These are phyloP conservation scores for Phytopythium aichiense DNA, from an alignment of 352 stramenopile species.

Conservation along the genomic window DNA sequence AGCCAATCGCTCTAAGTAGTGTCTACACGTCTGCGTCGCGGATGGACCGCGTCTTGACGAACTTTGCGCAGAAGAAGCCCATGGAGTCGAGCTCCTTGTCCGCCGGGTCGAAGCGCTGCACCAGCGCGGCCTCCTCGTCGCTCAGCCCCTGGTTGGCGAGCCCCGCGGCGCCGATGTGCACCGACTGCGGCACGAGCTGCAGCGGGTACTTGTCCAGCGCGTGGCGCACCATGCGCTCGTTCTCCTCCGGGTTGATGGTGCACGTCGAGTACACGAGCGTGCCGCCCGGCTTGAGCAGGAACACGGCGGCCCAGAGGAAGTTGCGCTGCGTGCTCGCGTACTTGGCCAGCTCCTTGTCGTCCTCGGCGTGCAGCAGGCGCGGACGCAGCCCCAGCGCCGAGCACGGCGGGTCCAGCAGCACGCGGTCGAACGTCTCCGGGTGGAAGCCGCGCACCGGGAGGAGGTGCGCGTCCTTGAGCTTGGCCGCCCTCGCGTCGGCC, in stretches of 20 bases:
- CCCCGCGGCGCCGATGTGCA: constrained; percentile 60
- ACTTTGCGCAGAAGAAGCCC: constrained; percentile 94
- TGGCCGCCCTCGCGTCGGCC: constrained; percentile 34
- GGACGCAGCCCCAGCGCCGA: constrained; percentile 92
- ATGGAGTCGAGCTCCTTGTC: constrained; percentile 84
- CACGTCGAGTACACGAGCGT: constrained; percentile 95
- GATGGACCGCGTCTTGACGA: constrained; percentile 79
- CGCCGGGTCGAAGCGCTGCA: constrained; percentile 88
- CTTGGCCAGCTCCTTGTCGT: constrained; percentile 61
- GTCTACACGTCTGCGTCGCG: constrained; percentile 9
- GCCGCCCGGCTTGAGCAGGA: constrained; percentile 88
- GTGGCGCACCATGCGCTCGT: constrained; percentile 90
- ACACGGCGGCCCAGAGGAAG: constrained; percentile 83
- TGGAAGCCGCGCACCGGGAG: constrained; percentile 86
- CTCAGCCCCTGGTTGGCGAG: constrained; percentile 75
- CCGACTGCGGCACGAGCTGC: constrained; percentile 59
- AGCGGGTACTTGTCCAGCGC: constrained; percentile 87
- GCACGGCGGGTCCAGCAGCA: constrained; percentile 91
- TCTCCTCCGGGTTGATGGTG: constrained; percentile 91
- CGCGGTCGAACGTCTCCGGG: constrained; percentile 91
- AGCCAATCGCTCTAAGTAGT: neutral
- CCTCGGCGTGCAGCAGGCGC: constrained; percentile 82
- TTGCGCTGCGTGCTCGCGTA: constrained; percentile 87
- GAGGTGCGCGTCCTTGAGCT: constrained; percentile 51
- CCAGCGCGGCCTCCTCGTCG: constrained; percentile 58